Evolutionary conservation across 2,329 filamentous ascomycete species (phyloP).

Genomic region (Paecilomyces sp.): DNA sequence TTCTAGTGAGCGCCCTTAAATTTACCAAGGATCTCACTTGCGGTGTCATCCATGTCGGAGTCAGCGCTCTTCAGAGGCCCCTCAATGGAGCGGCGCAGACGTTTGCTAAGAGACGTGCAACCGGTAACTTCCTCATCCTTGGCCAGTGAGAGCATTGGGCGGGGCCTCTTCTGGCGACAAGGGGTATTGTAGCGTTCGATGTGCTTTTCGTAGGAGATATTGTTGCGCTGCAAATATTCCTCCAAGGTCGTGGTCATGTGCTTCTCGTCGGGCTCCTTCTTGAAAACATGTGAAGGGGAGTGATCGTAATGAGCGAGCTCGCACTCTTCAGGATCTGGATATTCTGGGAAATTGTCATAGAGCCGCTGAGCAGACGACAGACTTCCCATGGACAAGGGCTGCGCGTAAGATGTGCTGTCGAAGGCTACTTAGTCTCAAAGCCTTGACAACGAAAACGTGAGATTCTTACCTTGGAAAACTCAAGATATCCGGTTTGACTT

Average conservation of each 20-base stretch:
- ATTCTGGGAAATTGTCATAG: background rate
- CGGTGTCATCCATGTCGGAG: background rate
- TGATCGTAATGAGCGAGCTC: background rate
- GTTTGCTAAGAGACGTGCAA: background rate
- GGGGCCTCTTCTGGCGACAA: background rate
- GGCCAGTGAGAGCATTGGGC: background rate
- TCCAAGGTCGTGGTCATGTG: constrained; percentile 1
- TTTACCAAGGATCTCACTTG: background rate
- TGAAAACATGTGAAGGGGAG: background rate
- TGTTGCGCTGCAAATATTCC: constrained; percentile 6
- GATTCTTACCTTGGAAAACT: background rate
- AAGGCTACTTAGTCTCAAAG: background rate
- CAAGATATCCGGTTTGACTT: no score
- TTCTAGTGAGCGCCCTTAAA: background rate
- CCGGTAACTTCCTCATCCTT: background rate
- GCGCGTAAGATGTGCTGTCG: background rate
- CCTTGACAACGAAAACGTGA: background rate
- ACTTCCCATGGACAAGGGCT: background rate
- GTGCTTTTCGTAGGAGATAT: background rate
- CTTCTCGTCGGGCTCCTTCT: background rate
- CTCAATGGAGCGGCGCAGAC: background rate
- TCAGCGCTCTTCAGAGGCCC: background rate
- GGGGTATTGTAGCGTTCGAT: background rate
- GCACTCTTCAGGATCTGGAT: background rate
- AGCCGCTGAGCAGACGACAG: background rate